A percentile compares a stretch with the other conserved stretches of the same genome.
Conservation (phyloP, 2,329 filamentous ascomycete species). For the Fusarium graminum region DNA sequence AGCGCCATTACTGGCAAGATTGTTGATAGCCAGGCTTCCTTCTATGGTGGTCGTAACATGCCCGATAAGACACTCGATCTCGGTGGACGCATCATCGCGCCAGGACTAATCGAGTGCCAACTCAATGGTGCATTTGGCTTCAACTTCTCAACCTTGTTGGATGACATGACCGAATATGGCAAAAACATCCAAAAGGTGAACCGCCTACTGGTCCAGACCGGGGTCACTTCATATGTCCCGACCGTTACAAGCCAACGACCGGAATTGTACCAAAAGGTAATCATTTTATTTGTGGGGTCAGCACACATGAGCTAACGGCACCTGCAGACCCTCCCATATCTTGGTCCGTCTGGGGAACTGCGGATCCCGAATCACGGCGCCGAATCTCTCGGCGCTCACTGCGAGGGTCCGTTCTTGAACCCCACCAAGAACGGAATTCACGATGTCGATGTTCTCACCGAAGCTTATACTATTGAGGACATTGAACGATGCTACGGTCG, state of each 20-base stretch:
- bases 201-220: conserved; percentile 77
- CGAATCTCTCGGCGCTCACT: conserved; percentile 90
- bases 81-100: conserved; percentile 83
- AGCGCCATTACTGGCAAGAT: conserved; percentile 86
- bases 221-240: conserved; percentile 89
- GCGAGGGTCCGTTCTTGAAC: conserved; percentile 90
- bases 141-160: conserved; percentile 86
- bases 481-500: conserved; percentile 79
- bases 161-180: conserved; percentile 75
- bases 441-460: conserved; percentile 77
- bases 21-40: conserved; percentile 74
- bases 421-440: conserved; percentile 89
- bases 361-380: conserved; percentile 77
- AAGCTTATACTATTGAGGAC: conserved; percentile 73
- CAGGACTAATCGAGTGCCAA: conserved; percentile 91
- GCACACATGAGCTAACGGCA: conserved; percentile 42
- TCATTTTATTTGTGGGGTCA: conserved; percentile 37
- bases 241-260: conserved; percentile 84
- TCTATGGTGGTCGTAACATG: conserved; percentile 75
- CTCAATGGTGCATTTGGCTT: conserved; percentile 94
- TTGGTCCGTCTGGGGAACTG: conserved; percentile 75
- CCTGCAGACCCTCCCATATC: conserved; percentile 74
- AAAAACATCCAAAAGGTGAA: conserved; percentile 81
- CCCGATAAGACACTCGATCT: conserved; percentile 85
- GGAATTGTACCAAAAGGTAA: conserved; percentile 84